These are phyloP conservation scores for Ceratobasidium sp. DNA, from an alignment of 1,284 basidiomycete genomes.

Conservation along the genomic window DNA sequence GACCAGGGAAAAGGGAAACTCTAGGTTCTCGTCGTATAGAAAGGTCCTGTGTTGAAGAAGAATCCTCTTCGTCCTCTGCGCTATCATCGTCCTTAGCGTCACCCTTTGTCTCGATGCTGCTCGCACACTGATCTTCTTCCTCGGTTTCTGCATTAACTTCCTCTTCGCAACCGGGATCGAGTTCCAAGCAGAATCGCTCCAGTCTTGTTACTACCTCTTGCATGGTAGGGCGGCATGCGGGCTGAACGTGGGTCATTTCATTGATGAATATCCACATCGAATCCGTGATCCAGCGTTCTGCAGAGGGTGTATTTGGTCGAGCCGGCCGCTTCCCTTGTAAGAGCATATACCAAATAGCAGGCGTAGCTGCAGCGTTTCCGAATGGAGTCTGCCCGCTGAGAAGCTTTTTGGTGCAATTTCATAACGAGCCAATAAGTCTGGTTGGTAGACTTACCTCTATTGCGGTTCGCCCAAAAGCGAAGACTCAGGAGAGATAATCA, in stretches of 20 bases:
- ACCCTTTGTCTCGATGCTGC: background rate
- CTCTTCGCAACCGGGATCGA: background rate
- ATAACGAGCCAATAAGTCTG: too few relatives aligned
- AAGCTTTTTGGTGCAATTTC: background rate
- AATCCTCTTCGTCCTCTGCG: background rate
- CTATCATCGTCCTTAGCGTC: background rate
- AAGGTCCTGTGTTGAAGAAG: background rate
- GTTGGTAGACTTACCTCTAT: constrained; percentile 7
- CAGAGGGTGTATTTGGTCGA: constrained; percentile 1
- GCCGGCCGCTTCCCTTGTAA: constrained; percentile 21
- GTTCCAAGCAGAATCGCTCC: constrained; percentile 16
- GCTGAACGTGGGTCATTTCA: constrained; percentile 29
- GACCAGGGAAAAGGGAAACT: background rate
- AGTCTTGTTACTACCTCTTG: constrained; percentile 13
- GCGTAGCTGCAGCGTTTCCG: constrained; percentile 25
- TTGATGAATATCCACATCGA: constrained; percentile 27
- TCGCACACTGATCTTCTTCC: background rate
- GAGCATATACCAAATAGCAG: constrained; percentile 25
- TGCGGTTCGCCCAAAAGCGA: constrained; percentile 23
- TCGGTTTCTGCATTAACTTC: background rate
- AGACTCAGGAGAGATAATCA: background rate
- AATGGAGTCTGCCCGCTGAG: constrained; percentile 22
- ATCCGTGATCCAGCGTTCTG: constrained; percentile 24
- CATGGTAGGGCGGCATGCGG: constrained; percentile 26
- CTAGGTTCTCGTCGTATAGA: background rate